These are phyloP conservation scores for Malassezia obtusa DNA, from an alignment of 1,284 basidiomycete species.

Conservation along the genomic window DNA sequence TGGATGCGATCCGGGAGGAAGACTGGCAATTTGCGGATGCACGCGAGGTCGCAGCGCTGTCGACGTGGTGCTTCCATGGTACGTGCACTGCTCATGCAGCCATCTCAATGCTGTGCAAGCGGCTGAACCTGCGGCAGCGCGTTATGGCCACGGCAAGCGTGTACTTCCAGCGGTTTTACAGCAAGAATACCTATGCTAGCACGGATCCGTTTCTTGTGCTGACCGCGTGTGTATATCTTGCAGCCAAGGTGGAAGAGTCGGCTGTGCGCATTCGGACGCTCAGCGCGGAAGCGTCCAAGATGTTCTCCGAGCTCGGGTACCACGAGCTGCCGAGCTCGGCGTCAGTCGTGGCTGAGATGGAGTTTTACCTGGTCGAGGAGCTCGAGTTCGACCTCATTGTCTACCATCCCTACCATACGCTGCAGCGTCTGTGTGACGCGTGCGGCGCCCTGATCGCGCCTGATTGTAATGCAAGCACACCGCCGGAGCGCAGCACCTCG, in stretches of 20 bases:
- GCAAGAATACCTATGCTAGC: slow-evolving; percentile 61
- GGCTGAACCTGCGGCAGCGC: slow-evolving; percentile 70
- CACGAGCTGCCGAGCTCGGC: slow-evolving; percentile 66
- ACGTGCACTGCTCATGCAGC: slow-evolving; percentile 41
- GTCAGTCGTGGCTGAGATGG: slow-evolving; percentile 83
- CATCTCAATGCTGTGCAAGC: slow-evolving; percentile 76
- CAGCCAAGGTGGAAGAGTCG: slow-evolving; percentile 90
- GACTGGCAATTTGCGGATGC: slow-evolving; percentile 31
- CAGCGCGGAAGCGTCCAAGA: slow-evolving; percentile 64
- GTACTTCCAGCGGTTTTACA: slow-evolving; percentile 86
- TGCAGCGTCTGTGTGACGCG: slow-evolving; percentile 45
- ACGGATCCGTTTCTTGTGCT: slow-evolving; percentile 87
- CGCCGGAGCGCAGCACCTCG: background rate
- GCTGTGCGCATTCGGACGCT: slow-evolving; percentile 83
- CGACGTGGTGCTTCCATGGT: slow-evolving; percentile 40
- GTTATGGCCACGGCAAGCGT: slow-evolving; percentile 85
- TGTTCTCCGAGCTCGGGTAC: slow-evolving; percentile 25
- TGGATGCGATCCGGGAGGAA: slow-evolving; percentile 31
- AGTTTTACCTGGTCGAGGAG: slow-evolving; percentile 93
- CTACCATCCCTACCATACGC: slow-evolving; percentile 85
- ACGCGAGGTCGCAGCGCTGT: slow-evolving; percentile 31
- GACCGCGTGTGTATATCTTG: slow-evolving; percentile 85
- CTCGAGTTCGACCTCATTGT: slow-evolving; percentile 87
- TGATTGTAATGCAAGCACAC: background rate
- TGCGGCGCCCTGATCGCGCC: background rate